A percentile compares a stretch with the other conserved stretches of the same genome.
These are phyloP conservation scores for Linanthus parryae DNA, from an alignment of 148 eudicot species.

Conservation along the genomic window DNA sequence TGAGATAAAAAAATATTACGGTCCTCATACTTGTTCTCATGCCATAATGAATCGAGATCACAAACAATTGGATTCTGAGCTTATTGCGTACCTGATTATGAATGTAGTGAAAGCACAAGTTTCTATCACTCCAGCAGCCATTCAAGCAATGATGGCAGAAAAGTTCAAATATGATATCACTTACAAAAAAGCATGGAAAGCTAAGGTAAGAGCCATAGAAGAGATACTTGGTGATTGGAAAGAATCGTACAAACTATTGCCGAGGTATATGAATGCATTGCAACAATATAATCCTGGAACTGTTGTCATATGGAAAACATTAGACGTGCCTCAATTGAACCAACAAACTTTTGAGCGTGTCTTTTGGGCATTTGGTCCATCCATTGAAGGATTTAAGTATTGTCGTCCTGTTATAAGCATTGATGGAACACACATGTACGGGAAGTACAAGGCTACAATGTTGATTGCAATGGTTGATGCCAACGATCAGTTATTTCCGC, in stretches of 20 bases:
- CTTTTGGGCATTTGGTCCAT: neutral
- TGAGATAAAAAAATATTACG: constrained; percentile 1
- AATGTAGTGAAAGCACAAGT: neutral
- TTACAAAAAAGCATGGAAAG: neutral
- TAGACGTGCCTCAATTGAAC: too few species aligned
- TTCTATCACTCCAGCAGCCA: neutral
- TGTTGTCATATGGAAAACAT: neutral
- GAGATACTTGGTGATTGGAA: constrained; percentile 1
- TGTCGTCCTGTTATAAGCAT: neutral
- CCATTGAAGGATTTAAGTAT: neutral
- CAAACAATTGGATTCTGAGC: neutral
- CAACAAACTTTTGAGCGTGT: neutral
- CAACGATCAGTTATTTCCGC: neutral
- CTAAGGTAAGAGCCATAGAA: neutral
- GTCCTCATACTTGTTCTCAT: neutral
- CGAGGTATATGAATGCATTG: neutral
- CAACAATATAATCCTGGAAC: neutral
- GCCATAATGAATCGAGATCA: neutral
- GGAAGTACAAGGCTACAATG: neutral
- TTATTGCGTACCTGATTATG: neutral
- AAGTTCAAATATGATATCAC: neutral
- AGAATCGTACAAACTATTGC: neutral
- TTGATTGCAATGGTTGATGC: constrained; percentile 1
- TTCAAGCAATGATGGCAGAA: neutral
- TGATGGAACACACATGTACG: neutral